phyloP scores from a whole-genome alignment of 768 basidiomycete species.

The Leucogyrophana mollusca region DNA sequence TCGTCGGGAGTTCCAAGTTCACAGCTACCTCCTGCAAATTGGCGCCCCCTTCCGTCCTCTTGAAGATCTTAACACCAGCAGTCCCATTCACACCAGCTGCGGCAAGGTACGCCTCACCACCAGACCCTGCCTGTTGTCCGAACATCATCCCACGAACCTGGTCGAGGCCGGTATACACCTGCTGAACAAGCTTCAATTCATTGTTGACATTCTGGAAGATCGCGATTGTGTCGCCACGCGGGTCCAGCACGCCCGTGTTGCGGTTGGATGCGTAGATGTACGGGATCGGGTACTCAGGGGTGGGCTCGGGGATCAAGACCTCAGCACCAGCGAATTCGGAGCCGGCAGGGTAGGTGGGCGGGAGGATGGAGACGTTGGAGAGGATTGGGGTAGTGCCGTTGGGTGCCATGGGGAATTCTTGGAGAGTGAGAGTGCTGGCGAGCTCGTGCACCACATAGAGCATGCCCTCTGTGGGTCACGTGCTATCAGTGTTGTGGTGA shows the following conservation, averaged over 20 bases:
- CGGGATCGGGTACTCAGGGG: constrained; percentile 42
- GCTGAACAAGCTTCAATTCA: constrained; percentile 41
- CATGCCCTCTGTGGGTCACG: constrained; percentile 37
- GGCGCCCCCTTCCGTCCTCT: constrained; percentile 52
- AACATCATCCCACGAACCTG: constrained; percentile 69
- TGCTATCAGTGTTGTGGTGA: constrained; percentile 1
- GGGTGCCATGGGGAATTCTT: constrained; percentile 44
- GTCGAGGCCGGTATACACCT: constrained; percentile 62
- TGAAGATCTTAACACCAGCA: constrained; percentile 56
- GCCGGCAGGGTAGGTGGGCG: constrained; percentile 37
- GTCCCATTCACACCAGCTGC: constrained; percentile 53
- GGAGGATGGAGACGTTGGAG: constrained; percentile 48
- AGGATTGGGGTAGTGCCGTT: constrained; percentile 52
- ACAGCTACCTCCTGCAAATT: constrained; percentile 51
- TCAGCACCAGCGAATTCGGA: constrained; percentile 54
- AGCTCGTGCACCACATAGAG: constrained; percentile 58
- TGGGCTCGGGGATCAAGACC: constrained; percentile 56
- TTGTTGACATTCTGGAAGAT: constrained; percentile 50
- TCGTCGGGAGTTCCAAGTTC: constrained; percentile 51
- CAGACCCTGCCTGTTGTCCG: constrained; percentile 38
- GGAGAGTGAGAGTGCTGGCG: constrained; percentile 55
- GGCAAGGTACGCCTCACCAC: constrained; percentile 52
- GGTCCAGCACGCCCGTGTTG: constrained; percentile 50
- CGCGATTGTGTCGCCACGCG: constrained; percentile 62
- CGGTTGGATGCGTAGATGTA: constrained; percentile 72